phyloP scores from a whole-genome alignment of 495 filamentous ascomycete genomes.

The Penicillium alfredii region DNA sequence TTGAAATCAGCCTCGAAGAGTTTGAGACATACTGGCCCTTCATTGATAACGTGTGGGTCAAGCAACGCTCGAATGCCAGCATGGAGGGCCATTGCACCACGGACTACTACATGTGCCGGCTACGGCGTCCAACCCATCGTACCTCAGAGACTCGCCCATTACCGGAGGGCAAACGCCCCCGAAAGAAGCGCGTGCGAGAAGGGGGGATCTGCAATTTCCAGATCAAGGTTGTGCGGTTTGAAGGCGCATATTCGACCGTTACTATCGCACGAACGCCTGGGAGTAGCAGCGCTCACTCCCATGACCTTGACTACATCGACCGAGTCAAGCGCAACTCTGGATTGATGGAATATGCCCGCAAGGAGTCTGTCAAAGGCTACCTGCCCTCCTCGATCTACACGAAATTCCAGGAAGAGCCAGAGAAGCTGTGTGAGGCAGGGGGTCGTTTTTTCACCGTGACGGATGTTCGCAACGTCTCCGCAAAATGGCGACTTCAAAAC shows the following conservation, averaged over 20 bases:
- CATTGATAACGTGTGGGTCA: constrained; percentile 50
- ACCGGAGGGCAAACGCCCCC: constrained; percentile 46
- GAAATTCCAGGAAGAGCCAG: constrained; percentile 44
- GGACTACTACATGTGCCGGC: constrained; percentile 48
- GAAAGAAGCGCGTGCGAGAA: constrained; percentile 46
- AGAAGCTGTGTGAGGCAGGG: constrained; percentile 43
- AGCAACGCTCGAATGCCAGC: constrained; percentile 46
- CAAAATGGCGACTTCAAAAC: constrained; percentile 48
- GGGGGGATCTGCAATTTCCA: constrained; percentile 48
- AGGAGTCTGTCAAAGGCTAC: constrained; percentile 47
- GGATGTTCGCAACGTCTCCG: constrained; percentile 47
- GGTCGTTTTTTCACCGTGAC: constrained; percentile 46
- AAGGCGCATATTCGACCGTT: constrained; percentile 42
- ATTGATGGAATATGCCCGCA: constrained; percentile 46
- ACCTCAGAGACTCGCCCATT: constrained; percentile 40
- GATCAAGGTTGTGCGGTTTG: constrained; percentile 46
- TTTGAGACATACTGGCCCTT: constrained; percentile 52
- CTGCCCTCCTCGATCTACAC: constrained; percentile 48
- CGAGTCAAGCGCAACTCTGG: constrained; percentile 48
- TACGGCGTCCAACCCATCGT: constrained; percentile 41
- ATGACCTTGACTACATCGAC: constrained; percentile 48
- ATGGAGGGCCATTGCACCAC: constrained; percentile 46
- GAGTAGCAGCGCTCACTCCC: constrained; percentile 39
- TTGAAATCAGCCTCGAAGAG: constrained; percentile 46
- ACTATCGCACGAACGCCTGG: constrained; percentile 38